These are phyloP conservation scores for Chaetomiaceae sp. DNA, from an alignment of 2,329 filamentous ascomycete species.

Conservation along the genomic window DNA sequence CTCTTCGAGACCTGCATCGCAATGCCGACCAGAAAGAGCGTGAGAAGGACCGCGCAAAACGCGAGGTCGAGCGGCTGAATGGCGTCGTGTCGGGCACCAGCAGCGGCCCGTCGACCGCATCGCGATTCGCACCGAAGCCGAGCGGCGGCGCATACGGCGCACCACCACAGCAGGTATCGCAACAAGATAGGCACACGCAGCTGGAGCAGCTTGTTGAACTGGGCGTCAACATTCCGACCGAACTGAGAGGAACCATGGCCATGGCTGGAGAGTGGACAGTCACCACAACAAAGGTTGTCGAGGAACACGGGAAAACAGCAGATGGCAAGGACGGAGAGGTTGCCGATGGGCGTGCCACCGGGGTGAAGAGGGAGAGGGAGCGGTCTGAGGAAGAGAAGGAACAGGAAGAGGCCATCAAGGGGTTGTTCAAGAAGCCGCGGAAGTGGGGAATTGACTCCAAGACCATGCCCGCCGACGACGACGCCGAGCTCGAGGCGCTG, in stretches of 20 bases:
- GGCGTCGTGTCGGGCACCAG: slow-evolving; percentile 56
- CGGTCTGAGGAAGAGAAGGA: slow-evolving; percentile 56
- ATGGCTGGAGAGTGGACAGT: slow-evolving; percentile 86
- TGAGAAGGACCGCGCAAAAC: slow-evolving; percentile 75
- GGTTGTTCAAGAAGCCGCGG: slow-evolving; percentile 55
- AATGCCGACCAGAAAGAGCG: slow-evolving; percentile 74
- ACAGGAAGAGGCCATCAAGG: slow-evolving; percentile 53
- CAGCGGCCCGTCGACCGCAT: not conserved
- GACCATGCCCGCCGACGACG: slow-evolving; percentile 42
- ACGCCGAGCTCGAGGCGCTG: slow-evolving; percentile 59
- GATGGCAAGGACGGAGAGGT: slow-evolving; percentile 33
- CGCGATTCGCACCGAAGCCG: not conserved
- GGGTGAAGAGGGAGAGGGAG: slow-evolving; percentile 54
- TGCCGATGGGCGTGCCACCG: slow-evolving; percentile 16
- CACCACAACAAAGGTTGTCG: slow-evolving; percentile 57
- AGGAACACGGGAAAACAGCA: slow-evolving; percentile 39
- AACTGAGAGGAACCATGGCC: slow-evolving; percentile 74
- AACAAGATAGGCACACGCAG: slow-evolving; percentile 73
- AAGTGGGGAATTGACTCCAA: slow-evolving; percentile 51
- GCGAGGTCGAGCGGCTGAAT: slow-evolving; percentile 81
- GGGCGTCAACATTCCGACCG: slow-evolving; percentile 78
- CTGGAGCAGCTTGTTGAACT: slow-evolving; percentile 82
- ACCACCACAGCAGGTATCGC: slow-evolving; percentile 39
- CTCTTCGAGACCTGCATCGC: slow-evolving; percentile 82
- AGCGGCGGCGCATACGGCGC: slow-evolving; percentile 8